Evolutionary conservation across 306 rosid species (phyloP), one percentile per base, ranked within the genome.

Genomic region (Vachellia pachyceras): DNA sequence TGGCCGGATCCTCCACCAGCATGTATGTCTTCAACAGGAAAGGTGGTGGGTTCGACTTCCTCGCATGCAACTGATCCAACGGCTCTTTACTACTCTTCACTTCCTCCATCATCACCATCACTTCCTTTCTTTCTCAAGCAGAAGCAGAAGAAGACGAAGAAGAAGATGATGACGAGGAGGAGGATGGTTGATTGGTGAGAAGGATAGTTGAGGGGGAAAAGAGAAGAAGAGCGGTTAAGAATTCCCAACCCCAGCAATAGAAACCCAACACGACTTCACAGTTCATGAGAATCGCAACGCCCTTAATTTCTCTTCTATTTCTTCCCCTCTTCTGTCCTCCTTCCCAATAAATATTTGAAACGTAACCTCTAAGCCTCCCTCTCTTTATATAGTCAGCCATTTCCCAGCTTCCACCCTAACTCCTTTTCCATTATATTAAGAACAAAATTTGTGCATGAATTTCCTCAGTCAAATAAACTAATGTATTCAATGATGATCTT

Each of bases 181-280:
- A 70, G 70, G 61, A 36, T 52, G 69, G 50, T 37, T 46, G 46
- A 68, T 25, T 47, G 66, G n/a, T 57, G 78, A 35, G 44, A 22
- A 80, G 11, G 70, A 77, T 3, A 36, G 72, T 9, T 77, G 44
- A 84, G 79, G 58, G 63, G 8, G 92, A 91, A 90, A 92, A 94
- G 82, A 94, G 98, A 94, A 95, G 97, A 88, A 92, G 97, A 83
- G 97, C 95, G 64, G 97, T 95, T 91, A 95, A 92, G 95, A 95
- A 95, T 84, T 91, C 97, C 98, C 97, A 95, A 85, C 86, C 97
- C 98, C 98, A 95, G 71, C 97, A 95, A 91, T 92, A 91, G 95
- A 95, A 95, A 83, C 98, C 97, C 97, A 91, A 82, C 92, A 95
- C 98, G 93, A 94, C 95, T 89, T 95, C 97, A 89, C 94, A 89